A percentile compares a stretch with the other conserved stretches of the same genome.
Evolutionary conservation across 805 yeast species (phyloP).

Genomic region (Kregervanrija delftensis): DNA sequence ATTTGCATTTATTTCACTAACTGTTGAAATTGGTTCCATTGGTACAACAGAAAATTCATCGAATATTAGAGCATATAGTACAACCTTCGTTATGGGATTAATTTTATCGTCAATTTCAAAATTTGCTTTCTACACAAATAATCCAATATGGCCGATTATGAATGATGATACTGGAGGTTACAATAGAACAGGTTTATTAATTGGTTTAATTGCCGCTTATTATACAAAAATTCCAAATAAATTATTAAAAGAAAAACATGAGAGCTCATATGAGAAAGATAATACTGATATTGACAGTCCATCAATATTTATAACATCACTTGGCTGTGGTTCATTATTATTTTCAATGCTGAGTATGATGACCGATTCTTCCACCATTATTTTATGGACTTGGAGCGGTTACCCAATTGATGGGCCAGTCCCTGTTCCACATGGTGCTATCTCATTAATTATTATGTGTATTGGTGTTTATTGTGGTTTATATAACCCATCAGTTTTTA

Average conservation of each 20-base stretch:
- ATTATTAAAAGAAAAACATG: background rate
- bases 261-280: background rate
- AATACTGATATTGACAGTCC: slow-evolving; percentile 23
- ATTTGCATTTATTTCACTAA: slow-evolving; percentile 54
- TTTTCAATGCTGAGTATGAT: slow-evolving; percentile 69
- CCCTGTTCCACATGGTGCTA: slow-evolving; percentile 77
- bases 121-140: slow-evolving; percentile 71
- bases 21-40: slow-evolving; percentile 41
- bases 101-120: slow-evolving; percentile 68
- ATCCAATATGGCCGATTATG: slow-evolving; percentile 96
- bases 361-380: slow-evolving; percentile 78
- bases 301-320: slow-evolving; percentile 42
- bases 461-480: slow-evolving; percentile 47
- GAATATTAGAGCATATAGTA: slow-evolving; percentile 35
- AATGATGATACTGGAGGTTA: slow-evolving; percentile 79
- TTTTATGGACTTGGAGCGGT: slow-evolving; percentile 97
- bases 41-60: slow-evolving; percentile 24
- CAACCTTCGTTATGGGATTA: slow-evolving; percentile 66
- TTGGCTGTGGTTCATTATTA: slow-evolving; percentile 72
- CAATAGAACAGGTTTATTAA: slow-evolving; percentile 58
- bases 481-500: slow-evolving; percentile 21
- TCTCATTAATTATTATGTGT: slow-evolving; percentile 53
- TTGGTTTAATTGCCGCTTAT: slow-evolving; percentile 61
- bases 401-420: slow-evolving; percentile 81
- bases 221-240: slow-evolving; percentile 35